phyloP scores from a whole-genome alignment of 2,329 filamentous ascomycete genomes.

The Fusarium pilosicola region DNA sequence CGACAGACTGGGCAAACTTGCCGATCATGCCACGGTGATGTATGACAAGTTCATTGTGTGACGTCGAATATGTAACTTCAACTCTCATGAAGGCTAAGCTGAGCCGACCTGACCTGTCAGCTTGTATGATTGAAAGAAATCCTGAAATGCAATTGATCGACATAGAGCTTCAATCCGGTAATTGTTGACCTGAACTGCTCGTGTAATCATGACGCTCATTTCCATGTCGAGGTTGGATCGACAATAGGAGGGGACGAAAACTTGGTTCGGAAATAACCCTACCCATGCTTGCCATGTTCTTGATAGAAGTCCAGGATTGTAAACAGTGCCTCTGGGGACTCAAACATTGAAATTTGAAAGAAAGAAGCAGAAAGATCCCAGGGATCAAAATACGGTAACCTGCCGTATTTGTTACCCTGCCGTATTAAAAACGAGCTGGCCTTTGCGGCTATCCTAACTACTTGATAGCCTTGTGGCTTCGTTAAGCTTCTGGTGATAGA shows the following conservation, averaged over 20 bases:
- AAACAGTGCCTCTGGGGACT: not conserved
- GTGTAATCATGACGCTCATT: conserved; percentile 29
- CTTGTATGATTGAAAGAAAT: not conserved
- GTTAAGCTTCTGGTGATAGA: conserved; percentile 15
- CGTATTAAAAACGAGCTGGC: not conserved
- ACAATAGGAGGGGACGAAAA: conserved; percentile 30
- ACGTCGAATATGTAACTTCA: conserved; percentile 18
- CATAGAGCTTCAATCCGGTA: conserved; percentile 13
- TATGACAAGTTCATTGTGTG: conserved; percentile 44
- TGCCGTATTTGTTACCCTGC: not conserved
- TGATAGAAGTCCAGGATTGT: conserved; percentile 13
- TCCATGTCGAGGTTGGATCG: conserved; percentile 27
- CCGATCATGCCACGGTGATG: conserved; percentile 26
- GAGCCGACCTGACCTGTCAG: not conserved
- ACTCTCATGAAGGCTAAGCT: not conserved
- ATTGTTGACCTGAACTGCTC: conserved; percentile 8
- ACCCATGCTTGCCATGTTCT: conserved; percentile 15
- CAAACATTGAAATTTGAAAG: not conserved
- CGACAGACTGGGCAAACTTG: conserved; percentile 22
- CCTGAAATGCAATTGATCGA: conserved; percentile 2
- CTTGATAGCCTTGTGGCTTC: not conserved
- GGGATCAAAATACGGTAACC: not conserved
- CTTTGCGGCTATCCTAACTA: not conserved
- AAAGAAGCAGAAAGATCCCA: not conserved
- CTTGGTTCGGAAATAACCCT: conserved; percentile 38